Base-by-base conservation (phyloP, 2,329 filamentous ascomycete genomes). In the Scortechinia acanthostroma region DNA sequence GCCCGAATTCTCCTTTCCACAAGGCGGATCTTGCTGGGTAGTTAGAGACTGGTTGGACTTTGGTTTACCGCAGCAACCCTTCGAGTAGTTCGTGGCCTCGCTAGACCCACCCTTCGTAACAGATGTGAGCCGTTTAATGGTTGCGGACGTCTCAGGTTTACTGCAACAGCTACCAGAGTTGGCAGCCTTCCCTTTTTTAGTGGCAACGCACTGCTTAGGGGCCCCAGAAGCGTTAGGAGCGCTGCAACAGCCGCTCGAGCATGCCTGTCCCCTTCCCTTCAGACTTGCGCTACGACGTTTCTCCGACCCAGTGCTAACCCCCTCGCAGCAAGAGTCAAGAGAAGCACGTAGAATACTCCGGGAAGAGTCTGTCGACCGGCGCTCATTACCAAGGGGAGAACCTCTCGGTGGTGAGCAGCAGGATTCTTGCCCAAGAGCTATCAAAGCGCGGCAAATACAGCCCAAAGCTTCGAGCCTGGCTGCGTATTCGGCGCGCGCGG, bases 391-490 rank as follows among this genome's bases (percentile, higher is more conserved):
- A 57, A 52, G 10, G 25, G 25, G 10, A n/a, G 25, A n/a, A 10
- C 10, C 25, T 30, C 25, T 30, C 25, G 25, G 25, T n/a, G 25
- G 25, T n/a, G 25, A 10, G 45, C 74, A 77, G 58, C 74, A 77
- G 0, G 72, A 64, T 49, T 77, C 71, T 46, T 73, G 62, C 0
- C 73, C 73, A 16, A 75, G 60, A 5, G 72, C 67, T 21, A 77
- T 48, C 15, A 78, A 64, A 17, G 70, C 65, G 16, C 73, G 67
- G 47, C 74, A 78, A 48, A 77, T 71, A 53, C 74, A 77, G 3
- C 73, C 73, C 1, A 78, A 55, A 3, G 71, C 66, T 40, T 67
- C 55, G 2, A 77, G 64, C 14, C 52, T 69, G 2, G 61, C 60
- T 1, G 58, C 62, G 45, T 75, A 76, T 20, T 54, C 60, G 20